A percentile compares a stretch with the other conserved stretches of the same genome.
These are phyloP conservation scores for Colletotrichum coccodes DNA, from an alignment of 2,329 filamentous ascomycete species.

Conservation along the genomic window DNA sequence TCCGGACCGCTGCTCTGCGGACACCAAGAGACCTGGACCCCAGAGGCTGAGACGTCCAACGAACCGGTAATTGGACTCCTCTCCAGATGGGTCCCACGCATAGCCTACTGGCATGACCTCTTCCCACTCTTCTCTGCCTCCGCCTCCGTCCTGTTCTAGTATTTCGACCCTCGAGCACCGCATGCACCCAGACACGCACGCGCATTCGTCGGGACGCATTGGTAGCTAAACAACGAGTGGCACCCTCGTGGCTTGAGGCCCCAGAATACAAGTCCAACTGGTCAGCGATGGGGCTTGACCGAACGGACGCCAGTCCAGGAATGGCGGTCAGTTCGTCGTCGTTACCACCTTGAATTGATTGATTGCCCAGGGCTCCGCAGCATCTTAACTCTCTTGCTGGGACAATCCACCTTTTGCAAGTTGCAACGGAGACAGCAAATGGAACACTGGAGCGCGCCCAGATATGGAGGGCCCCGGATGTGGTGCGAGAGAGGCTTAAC, in stretches of 20 bases:
- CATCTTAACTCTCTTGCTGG: conserved; percentile 1
- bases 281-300: background rate
- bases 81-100: background rate
- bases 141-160: background rate
- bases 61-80: conserved; percentile 1
- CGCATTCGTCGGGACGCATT: background rate
- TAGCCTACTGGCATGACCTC: background rate
- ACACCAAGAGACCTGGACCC: background rate
- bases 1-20: background rate
- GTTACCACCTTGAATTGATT: conserved; percentile 11
- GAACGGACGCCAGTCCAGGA: conserved; percentile 16
- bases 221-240: background rate
- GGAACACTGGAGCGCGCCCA: conserved; percentile 15
- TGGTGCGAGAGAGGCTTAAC: conserved; percentile 21
- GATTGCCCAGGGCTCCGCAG: conserved; percentile 11
- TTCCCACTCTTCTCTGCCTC: background rate
- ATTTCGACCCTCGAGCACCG: background rate
- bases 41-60: background rate
- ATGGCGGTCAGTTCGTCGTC: conserved; percentile 22
- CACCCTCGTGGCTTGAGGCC: background rate
- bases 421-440: conserved; percentile 6
- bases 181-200: background rate
- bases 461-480: conserved; percentile 9
- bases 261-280: background rate
- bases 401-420: conserved; percentile 11